A percentile compares a stretch with the other conserved stretches of the same genome.
Conservation (phyloP, 805 yeast species). For the Scheffersomyces coipomensis region DNA sequence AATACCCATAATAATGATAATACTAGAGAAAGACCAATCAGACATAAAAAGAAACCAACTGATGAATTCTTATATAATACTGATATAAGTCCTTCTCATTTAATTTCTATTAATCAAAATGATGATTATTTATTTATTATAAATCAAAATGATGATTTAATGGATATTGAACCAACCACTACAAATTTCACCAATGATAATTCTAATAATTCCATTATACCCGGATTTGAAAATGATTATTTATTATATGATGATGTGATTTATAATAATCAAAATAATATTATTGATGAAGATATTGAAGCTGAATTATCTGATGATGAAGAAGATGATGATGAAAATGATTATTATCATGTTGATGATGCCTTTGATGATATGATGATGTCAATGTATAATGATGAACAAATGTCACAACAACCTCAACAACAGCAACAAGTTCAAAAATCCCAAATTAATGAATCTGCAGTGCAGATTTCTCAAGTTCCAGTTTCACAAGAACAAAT, state of each 20-base stretch:
- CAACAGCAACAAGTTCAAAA: slow-evolving; percentile 6
- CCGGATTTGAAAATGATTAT: slow-evolving; percentile 36
- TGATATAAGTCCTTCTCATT: slow-evolving; percentile 40
- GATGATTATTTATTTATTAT: slow-evolving; percentile 17
- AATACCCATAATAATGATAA: slow-evolving; percentile 1
- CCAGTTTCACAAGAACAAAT: background rate
- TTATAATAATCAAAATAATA: slow-evolving; percentile 15
- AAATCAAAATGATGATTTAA: slow-evolving; percentile 16
- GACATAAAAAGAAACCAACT: slow-evolving; percentile 11
- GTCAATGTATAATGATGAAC: slow-evolving; percentile 7
- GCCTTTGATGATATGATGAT: slow-evolving; percentile 28
- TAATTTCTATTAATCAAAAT: slow-evolving; percentile 22
- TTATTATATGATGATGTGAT: slow-evolving; percentile 21
- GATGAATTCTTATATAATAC: slow-evolving; percentile 41
- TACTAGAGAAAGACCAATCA: background rate
- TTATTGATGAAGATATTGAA: slow-evolving; percentile 25
- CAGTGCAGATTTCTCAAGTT: background rate
- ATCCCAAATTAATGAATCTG: slow-evolving; percentile 3
- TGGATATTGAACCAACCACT: slow-evolving; percentile 23
- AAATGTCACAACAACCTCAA: slow-evolving; percentile 3
- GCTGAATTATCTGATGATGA: slow-evolving; percentile 40
- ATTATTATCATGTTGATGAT: slow-evolving; percentile 37
- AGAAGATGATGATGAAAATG: slow-evolving; percentile 37
- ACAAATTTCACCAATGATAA: slow-evolving; percentile 5
- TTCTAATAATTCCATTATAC: slow-evolving; percentile 13